Evolutionary conservation across 1,284 basidiomycete species (phyloP), one percentile per base, ranked within the genome.

Genomic region (Bjerkandera adusta): DNA sequence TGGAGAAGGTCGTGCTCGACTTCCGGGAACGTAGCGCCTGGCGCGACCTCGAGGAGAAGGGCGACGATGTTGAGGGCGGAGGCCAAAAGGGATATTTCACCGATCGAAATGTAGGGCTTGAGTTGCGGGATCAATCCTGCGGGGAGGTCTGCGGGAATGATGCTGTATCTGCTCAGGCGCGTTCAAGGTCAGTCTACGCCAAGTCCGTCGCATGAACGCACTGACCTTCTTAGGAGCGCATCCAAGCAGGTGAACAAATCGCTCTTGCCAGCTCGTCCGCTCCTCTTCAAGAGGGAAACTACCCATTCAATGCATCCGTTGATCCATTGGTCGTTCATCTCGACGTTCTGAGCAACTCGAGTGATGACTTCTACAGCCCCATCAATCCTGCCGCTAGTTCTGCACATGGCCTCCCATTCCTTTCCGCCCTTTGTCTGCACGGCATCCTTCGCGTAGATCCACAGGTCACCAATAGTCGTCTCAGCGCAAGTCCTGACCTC

Each of bases 401-500:
- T 77, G 59, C 96, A 88, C 45, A 97, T 83, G 4, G 79, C 79
- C 36, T 87, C 84, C 88, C 89, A 91, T 55, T 91, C 89, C 52
- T 76, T 81, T 40, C 77, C 73, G 38, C 76, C 75, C 61, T 84
- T 85, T 2, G 65, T 62, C 55, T 64, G 75, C 35, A 84, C 70
- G 13, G 82, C 70, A 43, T 93, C 91, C 0, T 89, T 87, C 8
- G 92, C 91, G 54, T 84, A 85, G 29, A 92, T 79, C 76, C 97
- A 89, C 4, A 98, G 68, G 58, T 92, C 87, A 1, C 89, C 92
- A 29, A 97, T 77, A 35, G 82, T 84, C 26, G 86, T 81, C 58
- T 98, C 86, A 0, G 92, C 92, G 53, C 80, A 83, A 29, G 81
- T 77, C 33, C 92, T 83, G 26, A 99, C 92, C 54, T 97, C 93